Evolutionary conservation across 495 filamentous ascomycete species (phyloP).

Genomic region (Hypoxylon rickii): DNA sequence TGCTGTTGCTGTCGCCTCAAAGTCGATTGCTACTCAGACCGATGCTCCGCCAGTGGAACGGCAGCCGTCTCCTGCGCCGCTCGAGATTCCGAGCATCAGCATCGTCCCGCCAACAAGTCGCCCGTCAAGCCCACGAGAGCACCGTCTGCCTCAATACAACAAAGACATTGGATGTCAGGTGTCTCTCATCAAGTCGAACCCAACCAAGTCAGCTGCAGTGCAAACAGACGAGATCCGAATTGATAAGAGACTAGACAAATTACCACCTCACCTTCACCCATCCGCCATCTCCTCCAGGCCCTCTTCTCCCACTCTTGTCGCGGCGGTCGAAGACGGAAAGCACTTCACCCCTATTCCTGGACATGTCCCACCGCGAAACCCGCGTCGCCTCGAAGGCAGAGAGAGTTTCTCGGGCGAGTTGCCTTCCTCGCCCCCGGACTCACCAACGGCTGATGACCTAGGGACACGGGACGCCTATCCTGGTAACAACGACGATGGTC

Average conservation of each 20-base stretch:
- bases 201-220: slow-evolving; percentile 69
- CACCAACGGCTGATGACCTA: slow-evolving; percentile 22
- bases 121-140: slow-evolving; percentile 58
- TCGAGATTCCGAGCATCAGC: slow-evolving; percentile 63
- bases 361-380: slow-evolving; percentile 56
- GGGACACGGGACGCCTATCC: slow-evolving; percentile 71
- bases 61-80: slow-evolving; percentile 40
- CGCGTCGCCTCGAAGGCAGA: slow-evolving; percentile 52
- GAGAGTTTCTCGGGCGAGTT: slow-evolving; percentile 49
- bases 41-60: slow-evolving; percentile 46
- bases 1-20: slow-evolving; percentile 41
- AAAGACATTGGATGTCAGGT: slow-evolving; percentile 64
- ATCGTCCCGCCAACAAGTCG: slow-evolving; percentile 61
- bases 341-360: slow-evolving; percentile 56
- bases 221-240: slow-evolving; percentile 90
- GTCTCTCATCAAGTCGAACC: slow-evolving; percentile 43
- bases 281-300: slow-evolving; percentile 67
- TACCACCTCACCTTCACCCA: slow-evolving; percentile 78
- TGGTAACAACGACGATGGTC: slow-evolving; percentile 83
- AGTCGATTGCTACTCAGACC: slow-evolving; percentile 71
- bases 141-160: slow-evolving; percentile 56
- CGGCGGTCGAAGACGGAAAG: slow-evolving; percentile 39
- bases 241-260: slow-evolving; percentile 70
- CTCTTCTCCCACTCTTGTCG: slow-evolving; percentile 47
- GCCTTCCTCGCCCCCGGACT: slow-evolving; percentile 51